phyloP scores from a whole-genome alignment of 495 filamentous ascomycete species.

The Daldinia bambusicola region DNA sequence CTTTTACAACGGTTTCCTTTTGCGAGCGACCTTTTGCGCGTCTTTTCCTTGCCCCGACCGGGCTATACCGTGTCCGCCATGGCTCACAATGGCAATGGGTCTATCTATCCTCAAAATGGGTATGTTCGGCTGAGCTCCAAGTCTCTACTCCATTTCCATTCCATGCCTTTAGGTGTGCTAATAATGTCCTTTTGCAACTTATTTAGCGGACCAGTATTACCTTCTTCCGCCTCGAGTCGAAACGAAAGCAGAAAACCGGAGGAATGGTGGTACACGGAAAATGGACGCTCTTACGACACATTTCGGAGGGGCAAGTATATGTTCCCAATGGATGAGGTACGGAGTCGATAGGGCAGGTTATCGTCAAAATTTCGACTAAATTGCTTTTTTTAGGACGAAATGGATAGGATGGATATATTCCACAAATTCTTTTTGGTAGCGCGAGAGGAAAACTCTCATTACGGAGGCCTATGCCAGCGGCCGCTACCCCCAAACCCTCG shows the following conservation, averaged over 20 bases:
- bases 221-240: slow-evolving; percentile 38
- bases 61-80: slow-evolving; percentile 38
- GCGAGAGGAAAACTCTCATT: slow-evolving; percentile 64
- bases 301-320: slow-evolving; percentile 68
- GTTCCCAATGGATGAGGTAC: slow-evolving; percentile 71
- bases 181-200: slow-evolving; percentile 13
- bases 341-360: slow-evolving; percentile 11
- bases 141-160: slow-evolving; percentile 33
- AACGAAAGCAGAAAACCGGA: slow-evolving; percentile 47
- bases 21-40: slow-evolving; percentile 31
- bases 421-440: slow-evolving; percentile 78
- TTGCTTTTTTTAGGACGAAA: slow-evolving; percentile 63
- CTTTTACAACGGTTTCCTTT: slow-evolving; percentile 3
- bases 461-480: slow-evolving; percentile 43
- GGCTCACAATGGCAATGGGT: slow-evolving; percentile 46
- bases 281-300: slow-evolving; percentile 66
- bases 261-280: slow-evolving; percentile 60
- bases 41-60: slow-evolving; percentile 30
- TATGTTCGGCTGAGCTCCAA: slow-evolving; percentile 23
- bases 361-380: slow-evolving; percentile 31
- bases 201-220: slow-evolving; percentile 18
- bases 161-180: slow-evolving; percentile 31
- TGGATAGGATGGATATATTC: slow-evolving; percentile 80
- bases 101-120: slow-evolving; percentile 38
- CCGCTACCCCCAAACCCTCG: slow-evolving; percentile 49